Conservation (phyloP, 2,329 filamentous ascomycete genomes). For the Mycocentrospora acerina region DNA sequence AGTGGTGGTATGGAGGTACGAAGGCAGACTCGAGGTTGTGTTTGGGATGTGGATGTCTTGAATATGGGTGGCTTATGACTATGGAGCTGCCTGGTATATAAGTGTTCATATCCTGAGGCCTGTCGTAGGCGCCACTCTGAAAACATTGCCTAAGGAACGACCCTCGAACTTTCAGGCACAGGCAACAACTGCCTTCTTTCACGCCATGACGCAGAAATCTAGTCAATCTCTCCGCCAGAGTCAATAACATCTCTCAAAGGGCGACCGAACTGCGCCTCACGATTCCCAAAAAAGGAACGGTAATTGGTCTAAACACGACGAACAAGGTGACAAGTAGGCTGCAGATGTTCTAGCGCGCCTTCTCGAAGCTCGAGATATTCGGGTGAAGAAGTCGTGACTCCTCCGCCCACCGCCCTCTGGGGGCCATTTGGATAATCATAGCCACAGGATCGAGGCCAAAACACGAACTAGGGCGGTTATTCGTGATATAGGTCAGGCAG, state of each 20-base stretch:
- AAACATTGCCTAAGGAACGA: conserved; percentile 20
- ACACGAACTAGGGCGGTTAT: conserved; percentile 24
- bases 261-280: conserved; percentile 28
- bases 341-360: conserved; percentile 28
- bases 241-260: conserved; percentile 15
- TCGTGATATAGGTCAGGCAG: conserved; percentile 27
- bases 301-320: conserved; percentile 25
- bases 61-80: background rate
- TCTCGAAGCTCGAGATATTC: conserved; percentile 19
- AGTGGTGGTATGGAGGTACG: background rate
- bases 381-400: conserved; percentile 27
- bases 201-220: conserved; percentile 31
- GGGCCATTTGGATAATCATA: conserved; percentile 20
- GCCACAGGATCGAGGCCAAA: conserved; percentile 24
- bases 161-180: conserved; percentile 22
- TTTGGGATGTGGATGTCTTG: conserved; percentile 10
- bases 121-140: conserved; percentile 23
- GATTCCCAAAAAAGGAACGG: conserved; percentile 7
- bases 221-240: conserved; percentile 17
- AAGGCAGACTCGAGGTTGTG: conserved; percentile 12
- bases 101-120: conserved; percentile 23
- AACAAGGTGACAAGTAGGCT: conserved; percentile 33
- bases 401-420: conserved; percentile 23
- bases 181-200: conserved; percentile 33
- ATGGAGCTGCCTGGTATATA: conserved; percentile 17